Conservation (phyloP, 148 eudicot species). For the Fagopyrum esculentum region DNA sequence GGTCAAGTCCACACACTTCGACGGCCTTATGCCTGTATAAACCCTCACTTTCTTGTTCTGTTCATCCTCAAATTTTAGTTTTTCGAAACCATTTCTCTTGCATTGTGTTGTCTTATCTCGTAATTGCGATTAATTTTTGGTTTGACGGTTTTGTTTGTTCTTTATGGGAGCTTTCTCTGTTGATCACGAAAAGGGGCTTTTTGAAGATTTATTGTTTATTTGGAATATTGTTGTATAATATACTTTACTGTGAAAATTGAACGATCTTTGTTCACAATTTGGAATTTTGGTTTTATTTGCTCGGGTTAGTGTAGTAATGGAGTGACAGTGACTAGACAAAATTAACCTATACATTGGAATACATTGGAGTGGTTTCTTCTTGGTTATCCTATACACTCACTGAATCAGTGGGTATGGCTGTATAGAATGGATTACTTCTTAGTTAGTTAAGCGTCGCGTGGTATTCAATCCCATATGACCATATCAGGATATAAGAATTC, state of each 20-base stretch:
- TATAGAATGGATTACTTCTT: background rate
- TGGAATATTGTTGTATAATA: background rate
- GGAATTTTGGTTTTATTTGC: background rate
- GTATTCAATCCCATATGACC: too few species aligned
- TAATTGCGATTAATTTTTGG: background rate
- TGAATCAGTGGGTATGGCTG: background rate
- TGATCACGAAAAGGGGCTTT: background rate
- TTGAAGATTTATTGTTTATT: background rate
- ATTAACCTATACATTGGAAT: background rate
- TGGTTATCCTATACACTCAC: background rate
- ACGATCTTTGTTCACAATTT: background rate
- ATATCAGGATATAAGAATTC: too few species aligned
- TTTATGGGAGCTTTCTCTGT: background rate
- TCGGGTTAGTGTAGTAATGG: background rate
- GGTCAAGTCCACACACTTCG: slow-evolving; percentile 87
- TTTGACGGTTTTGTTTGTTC: background rate
- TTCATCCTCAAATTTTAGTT: background rate
- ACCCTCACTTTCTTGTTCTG: background rate
- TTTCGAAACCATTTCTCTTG: background rate
- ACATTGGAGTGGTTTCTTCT: background rate
- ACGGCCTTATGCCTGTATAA: slow-evolving; percentile 92
- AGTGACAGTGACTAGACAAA: background rate
- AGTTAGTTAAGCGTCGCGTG: background rate
- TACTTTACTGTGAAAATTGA: background rate
- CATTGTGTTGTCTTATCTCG: background rate